phyloP scores from a whole-genome alignment of 768 basidiomycete genomes.

The Tylopilus sp. region DNA sequence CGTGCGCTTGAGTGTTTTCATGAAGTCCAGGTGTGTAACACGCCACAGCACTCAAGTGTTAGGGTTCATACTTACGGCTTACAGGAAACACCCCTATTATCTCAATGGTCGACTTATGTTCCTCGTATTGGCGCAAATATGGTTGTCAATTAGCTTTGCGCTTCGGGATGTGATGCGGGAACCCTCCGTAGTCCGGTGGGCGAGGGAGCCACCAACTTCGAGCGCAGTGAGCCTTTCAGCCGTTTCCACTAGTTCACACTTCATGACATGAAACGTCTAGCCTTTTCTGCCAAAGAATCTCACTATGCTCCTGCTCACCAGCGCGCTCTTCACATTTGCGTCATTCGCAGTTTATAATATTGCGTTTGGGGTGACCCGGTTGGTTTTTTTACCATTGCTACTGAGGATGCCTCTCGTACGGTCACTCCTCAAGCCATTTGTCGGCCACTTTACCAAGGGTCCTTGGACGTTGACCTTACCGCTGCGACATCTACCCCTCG shows the following conservation, averaged over 20 bases:
- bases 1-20: slow-evolving; percentile 51
- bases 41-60: background rate
- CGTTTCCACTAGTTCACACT: background rate
- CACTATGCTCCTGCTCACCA: slow-evolving; percentile 32
- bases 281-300: slow-evolving; percentile 22
- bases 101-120: slow-evolving; percentile 68
- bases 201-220: slow-evolving; percentile 11
- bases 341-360: slow-evolving; percentile 40
- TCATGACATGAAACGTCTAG: slow-evolving; percentile 5
- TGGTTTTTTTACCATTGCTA: slow-evolving; percentile 48
- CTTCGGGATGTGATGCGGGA: slow-evolving; percentile 63
- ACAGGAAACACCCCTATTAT: slow-evolving; percentile 71
- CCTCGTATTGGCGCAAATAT: slow-evolving; percentile 50
- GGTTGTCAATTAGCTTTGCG: slow-evolving; percentile 44
- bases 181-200: slow-evolving; percentile 51
- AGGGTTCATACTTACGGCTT: background rate
- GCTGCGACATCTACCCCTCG: slow-evolving; percentile 41
- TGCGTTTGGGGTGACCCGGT: slow-evolving; percentile 45
- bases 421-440: slow-evolving; percentile 53
- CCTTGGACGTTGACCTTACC: slow-evolving; percentile 53
- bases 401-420: slow-evolving; percentile 54
- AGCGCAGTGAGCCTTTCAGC: slow-evolving; percentile 17
- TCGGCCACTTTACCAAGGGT: slow-evolving; percentile 59
- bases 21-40: slow-evolving; percentile 57
- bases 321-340: slow-evolving; percentile 39